A percentile compares a stretch with the other conserved stretches of the same genome.
These are phyloP conservation scores for Xylariaceae sp. DNA, from an alignment of 2,329 filamentous ascomycete species.

Conservation along the genomic window DNA sequence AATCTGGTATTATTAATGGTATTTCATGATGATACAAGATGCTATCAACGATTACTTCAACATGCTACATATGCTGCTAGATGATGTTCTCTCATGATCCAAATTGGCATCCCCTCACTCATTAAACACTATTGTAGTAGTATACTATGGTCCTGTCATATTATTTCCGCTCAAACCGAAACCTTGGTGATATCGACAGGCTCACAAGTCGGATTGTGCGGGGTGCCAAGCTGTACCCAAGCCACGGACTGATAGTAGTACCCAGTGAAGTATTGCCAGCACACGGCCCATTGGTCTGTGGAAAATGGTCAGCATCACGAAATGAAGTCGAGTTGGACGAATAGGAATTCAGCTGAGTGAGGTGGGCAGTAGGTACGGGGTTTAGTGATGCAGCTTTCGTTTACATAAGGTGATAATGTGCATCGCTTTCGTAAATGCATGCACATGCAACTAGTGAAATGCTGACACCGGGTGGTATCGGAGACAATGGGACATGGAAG, in stretches of 20 bases:
- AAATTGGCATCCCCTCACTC: neutral
- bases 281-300: constrained; percentile 44
- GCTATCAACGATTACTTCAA: constrained; percentile 12
- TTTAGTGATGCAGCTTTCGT: neutral
- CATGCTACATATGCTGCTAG: neutral
- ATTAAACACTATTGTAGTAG: constrained; percentile 20
- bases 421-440: neutral
- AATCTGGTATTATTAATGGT: constrained; percentile 3
- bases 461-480: neutral
- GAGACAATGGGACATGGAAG: neutral
- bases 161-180: constrained; percentile 5
- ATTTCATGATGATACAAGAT: neutral
- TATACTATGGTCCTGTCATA: neutral
- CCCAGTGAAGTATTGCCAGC: constrained; percentile 42
- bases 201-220: constrained; percentile 47
- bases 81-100: neutral
- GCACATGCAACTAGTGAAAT: neutral
- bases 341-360: too few species aligned
- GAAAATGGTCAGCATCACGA: constrained; percentile 1
- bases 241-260: constrained; percentile 46
- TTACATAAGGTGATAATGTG: neutral
- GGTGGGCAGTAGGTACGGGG: too few species aligned
- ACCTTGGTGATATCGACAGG: constrained; percentile 41
- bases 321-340: too few species aligned
- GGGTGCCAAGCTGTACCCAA: constrained; percentile 39